Evolutionary conservation across 2,329 filamentous ascomycete genomes (phyloP), one percentile per base, ranked within the genome.

Genomic region (Emericellopsis atlantica): DNA sequence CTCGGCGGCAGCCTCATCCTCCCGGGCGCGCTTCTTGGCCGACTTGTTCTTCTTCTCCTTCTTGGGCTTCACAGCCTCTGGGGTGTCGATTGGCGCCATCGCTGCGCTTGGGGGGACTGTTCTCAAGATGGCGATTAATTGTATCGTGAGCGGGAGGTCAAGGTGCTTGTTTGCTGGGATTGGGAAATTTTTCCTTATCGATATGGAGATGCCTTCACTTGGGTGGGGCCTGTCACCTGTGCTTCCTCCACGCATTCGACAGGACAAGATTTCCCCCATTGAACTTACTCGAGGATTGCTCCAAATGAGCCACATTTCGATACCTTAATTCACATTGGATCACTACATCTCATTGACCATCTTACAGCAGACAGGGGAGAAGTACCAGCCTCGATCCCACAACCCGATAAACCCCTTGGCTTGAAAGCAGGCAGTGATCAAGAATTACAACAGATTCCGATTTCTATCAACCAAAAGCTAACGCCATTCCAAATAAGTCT

Each of bases 1-100:
- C 31, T 54, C 52, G 37, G 61, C 58, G 33, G 56, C 58, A 16
- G 48, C 50, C 32, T 69, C 65, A 22, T 69, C 65, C 38, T 69
- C 66, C 35, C 66, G 55, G 6, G 57, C 52, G 35, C 66, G 62
- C 56, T 70, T 70, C 55, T 67, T 68, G 36, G 66, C 52, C 9
- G 53, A 54, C 43, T 55, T 58, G 14, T 49, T 49, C 43, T 54
- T 64, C 40, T 60, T 65, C 46, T 64, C 64, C 51, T 65, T 65
- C 6, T 65, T 62, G 21, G 55, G 44, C 46, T 57, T 64, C 21
- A 50, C 40, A 23, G 51, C 45, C 40, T 57, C 56, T 14, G 56
- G 47, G 33, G 56, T 52, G 11, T 49, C 51, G 37, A 54, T 55
- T 50, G 58, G 48, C 44, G 61, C 51, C 60, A 61, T 62, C 44